Evolutionary conservation across 768 basidiomycete genomes (phyloP).

Genomic region (Leccinum aurantiacum): DNA sequence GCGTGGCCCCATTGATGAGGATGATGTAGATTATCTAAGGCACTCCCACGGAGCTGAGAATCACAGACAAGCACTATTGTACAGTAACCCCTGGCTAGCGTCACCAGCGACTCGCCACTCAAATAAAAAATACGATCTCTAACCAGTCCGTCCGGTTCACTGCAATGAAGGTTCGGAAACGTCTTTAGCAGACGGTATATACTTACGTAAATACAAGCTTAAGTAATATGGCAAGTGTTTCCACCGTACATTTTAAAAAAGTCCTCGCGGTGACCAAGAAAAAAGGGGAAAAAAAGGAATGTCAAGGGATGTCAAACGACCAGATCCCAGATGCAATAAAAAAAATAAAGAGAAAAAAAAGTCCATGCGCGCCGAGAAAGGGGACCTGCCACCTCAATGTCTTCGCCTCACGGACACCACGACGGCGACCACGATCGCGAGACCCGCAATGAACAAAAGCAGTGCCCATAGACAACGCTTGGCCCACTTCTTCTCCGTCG

Average conservation of each 20-base stretch:
- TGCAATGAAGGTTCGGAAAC: neutral
- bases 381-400: conserved; percentile 20
- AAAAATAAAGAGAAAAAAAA: neutral
- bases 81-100: too few relatives aligned
- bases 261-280: neutral
- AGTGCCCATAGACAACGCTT: conserved; percentile 55
- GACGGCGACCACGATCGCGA: conserved; percentile 30
- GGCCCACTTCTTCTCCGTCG: conserved; percentile 56
- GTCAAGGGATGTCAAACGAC: neutral
- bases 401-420: conserved; percentile 13
- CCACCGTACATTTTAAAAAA: conserved; percentile 11
- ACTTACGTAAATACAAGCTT: conserved; percentile 5
- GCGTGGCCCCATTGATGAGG: too few relatives aligned
- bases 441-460: conserved; percentile 41
- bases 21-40: neutral
- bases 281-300: conserved; percentile 6
- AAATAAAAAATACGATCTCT: too few relatives aligned
- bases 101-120: too few relatives aligned
- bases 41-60: neutral
- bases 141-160: too few relatives aligned
- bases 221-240: conserved; percentile 5
- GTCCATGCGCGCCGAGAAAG: neutral
- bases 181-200: neutral
- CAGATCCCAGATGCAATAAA: neutral
- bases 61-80: too few relatives aligned